Base-by-base conservation (phyloP, 2,329 filamentous ascomycete species). In the Talaromyces pinophilus region DNA sequence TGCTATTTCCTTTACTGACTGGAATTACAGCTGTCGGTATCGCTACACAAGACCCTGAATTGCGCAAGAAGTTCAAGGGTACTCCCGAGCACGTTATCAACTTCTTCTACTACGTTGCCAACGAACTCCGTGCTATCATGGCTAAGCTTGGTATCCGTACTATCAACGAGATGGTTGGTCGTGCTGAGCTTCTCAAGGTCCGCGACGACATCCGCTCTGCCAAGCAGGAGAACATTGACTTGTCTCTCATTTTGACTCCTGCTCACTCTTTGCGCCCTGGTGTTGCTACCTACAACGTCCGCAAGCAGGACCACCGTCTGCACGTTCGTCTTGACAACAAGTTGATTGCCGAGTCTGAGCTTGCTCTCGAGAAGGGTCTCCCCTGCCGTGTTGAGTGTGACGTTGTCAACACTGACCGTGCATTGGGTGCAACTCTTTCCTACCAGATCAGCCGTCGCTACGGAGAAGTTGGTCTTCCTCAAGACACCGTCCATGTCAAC, bases 71-170 rank as follows among this genome's bases (percentile, higher is more conserved):
- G 82, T 97, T 98, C 80, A 85, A 89, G 71, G 94, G 94, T 69
- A 93, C 92, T 0, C 93, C 94, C 11, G 94, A 98, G 82, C 92
- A 97, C 73, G 93, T 97, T 66, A 97, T 98, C 80, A 98, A 97
- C 85, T 97, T 97, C 85, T 97, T 97, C 83, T 98, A 97, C 83
- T 98, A 97, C 75, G 86, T 98, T 62, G 91, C 94, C 72, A 98
- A 98, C 76, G 94, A 98, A 82, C 87, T 98, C 67, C 90, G 94
- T 76, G 92, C 93, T 42, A 96, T 98, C 80, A 97, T 98, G 94
- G 93, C 94, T 61, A 92, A 91, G 81, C 88, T 97, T 73, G 94
- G 94, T 71, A 92, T 96, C 87, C 90, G 94, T 70, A 96, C 92
- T 68, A 90, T 98, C 77, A 98, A 97, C 77, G 94, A 98, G 79